Evolutionary conservation across 2,329 filamentous ascomycete genomes (phyloP), one percentile per base, ranked within the genome.

Genomic region (Ceratocystis diversiconidia): DNA sequence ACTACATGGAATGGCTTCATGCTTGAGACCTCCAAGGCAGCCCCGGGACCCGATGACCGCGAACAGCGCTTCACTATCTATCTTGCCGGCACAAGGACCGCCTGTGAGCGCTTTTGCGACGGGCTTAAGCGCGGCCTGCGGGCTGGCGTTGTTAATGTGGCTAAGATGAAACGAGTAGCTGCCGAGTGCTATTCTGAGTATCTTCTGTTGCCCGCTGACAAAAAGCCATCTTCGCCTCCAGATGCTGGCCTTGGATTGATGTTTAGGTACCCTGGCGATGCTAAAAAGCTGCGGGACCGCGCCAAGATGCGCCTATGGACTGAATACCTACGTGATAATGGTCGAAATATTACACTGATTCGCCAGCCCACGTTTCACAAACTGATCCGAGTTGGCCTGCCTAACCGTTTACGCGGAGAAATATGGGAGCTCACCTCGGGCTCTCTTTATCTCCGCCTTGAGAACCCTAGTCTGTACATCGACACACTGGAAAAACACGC

Each of bases 301-400:
- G 95, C 92, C 72, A 99, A 99, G 79, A 97, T 99, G 88, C 83
- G 94, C 59, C 77, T 99, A 50, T 99, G 94, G 94, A 90, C 89
- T 66, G 94, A 99, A 76, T 99, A 99, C 74, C 80, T 99, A 68
- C 83, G 90, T 74, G 94, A 97, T 73, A 97, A 97, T 73, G 94
- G 94, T 62, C 86, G 94, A 66, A 97, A 96, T 75, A 84, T 88
- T 64, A 97, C 92, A 0, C 78, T 99, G 63, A 87, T 99, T 67
- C 88, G 94, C 66, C 94, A 99, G 73, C 92, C 94, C 2, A 97
- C 94, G 30, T 97, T 97, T 72, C 94, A 97, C 77, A 96, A 97
- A 75, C 83, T 99, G 62, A 96, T 99, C 69, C 85, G 94, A 64
- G 94, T 99, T 69, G 94, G 94, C 69, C 79, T 99, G 67, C 94